Conservation (phyloP, 2,329 filamentous ascomycete species). For the Dothiorella sarmentorum region DNA sequence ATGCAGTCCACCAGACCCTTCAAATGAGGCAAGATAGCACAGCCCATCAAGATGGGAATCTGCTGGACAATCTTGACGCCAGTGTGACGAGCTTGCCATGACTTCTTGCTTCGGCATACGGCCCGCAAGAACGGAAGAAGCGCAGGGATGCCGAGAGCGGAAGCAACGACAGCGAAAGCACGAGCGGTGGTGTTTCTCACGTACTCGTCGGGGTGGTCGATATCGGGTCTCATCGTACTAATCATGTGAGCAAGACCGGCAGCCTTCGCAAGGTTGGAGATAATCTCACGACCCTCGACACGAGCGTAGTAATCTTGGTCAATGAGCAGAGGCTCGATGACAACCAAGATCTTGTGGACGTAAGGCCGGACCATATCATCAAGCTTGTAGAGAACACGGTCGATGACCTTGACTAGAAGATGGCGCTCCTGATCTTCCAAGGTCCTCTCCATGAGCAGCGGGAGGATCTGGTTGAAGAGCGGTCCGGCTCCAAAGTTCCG, state of each 20-base stretch:
- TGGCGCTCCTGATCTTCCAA: constrained; percentile 97
- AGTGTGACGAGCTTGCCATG: constrained; percentile 96
- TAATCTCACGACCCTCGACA: constrained; percentile 97
- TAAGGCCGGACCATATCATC: constrained; percentile 95
- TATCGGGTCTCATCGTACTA: constrained; percentile 97
- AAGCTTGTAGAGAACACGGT: constrained; percentile 96
- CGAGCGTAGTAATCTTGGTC: constrained; percentile 99
- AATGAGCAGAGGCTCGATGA: constrained; percentile 98
- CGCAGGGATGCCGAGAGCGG: constrained; percentile 90
- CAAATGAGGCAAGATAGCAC: constrained; percentile 88
- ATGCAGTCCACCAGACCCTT: constrained; percentile 97
- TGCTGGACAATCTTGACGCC: constrained; percentile 99
- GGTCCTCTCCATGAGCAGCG: constrained; percentile 95
- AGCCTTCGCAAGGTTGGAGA: constrained; percentile 95
- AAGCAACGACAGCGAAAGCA: constrained; percentile 95
- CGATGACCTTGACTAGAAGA: constrained; percentile 97
- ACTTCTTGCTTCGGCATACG: constrained; percentile 97
- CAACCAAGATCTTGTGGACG: constrained; percentile 96
- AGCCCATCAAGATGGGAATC: constrained; percentile 98
- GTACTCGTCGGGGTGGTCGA: constrained; percentile 97
- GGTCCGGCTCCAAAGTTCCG: constrained; percentile 91
- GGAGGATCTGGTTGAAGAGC: constrained; percentile 95
- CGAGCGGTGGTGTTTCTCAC: constrained; percentile 96
- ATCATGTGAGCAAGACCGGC: constrained; percentile 98
- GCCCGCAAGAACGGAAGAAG: constrained; percentile 91